Conservation (phyloP, 495 filamentous ascomycete genomes). For the Podospora pseudocomata region DNA sequence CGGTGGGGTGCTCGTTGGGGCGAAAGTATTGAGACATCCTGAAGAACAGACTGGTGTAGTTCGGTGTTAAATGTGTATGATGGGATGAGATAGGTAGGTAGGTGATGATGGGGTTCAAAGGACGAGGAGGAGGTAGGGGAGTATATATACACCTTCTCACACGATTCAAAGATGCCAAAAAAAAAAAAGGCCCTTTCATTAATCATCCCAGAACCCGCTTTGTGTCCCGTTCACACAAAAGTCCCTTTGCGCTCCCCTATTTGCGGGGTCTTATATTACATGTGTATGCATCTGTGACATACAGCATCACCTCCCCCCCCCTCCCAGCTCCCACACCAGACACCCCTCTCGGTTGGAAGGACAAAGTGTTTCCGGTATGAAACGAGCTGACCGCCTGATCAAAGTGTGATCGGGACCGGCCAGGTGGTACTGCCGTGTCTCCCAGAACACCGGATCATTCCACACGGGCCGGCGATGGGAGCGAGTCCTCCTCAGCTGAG, state of each 20-base stretch:
- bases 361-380: background rate
- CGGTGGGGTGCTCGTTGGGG: no score
- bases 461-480: background rate
- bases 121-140: no score
- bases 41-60: no score
- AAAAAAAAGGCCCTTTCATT: background rate
- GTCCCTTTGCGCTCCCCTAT: background rate
- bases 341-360: background rate
- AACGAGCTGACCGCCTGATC: background rate
- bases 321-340: background rate
- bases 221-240: background rate
- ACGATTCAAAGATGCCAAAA: no score
- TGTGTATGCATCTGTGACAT: background rate
- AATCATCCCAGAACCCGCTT: background rate
- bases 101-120: no score
- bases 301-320: background rate
- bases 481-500: background rate
- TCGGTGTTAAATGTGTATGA: no score
- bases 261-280: background rate
- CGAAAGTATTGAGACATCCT: no score
- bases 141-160: no score
- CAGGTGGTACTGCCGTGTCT: background rate
- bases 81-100: no score
- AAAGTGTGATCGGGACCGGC: conserved; percentile 1
- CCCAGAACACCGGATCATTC: background rate